These are phyloP conservation scores for Trametes sp. DNA, from an alignment of 1,284 basidiomycete species.

Conservation along the genomic window DNA sequence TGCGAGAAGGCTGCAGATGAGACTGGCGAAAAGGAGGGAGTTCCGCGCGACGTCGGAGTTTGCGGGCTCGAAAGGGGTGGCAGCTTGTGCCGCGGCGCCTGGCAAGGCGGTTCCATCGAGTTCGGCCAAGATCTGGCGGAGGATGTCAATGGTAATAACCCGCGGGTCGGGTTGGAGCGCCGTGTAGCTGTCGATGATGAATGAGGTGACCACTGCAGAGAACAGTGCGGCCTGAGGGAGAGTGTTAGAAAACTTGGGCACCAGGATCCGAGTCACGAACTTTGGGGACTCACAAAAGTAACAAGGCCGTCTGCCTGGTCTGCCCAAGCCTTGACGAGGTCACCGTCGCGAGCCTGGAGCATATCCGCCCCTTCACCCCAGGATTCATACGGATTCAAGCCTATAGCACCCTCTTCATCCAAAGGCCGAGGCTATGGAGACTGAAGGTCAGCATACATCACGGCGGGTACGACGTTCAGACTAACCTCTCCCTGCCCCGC, in stretches of 20 bases:
- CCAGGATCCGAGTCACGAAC: not conserved
- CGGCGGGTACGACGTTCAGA: too few species aligned
- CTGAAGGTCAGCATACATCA: too few species aligned
- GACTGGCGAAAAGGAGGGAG: constrained; percentile 11
- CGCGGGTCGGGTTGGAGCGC: constrained; percentile 1
- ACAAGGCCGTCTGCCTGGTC: constrained; percentile 7
- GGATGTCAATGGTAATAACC: not conserved
- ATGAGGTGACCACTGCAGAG: constrained; percentile 3
- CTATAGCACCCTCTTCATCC: not conserved
- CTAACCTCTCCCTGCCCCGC: too few species aligned
- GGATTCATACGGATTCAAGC: not conserved
- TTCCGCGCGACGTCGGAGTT: constrained; percentile 13
- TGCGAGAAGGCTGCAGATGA: constrained; percentile 23
- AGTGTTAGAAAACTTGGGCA: not conserved
- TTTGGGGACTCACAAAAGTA: not conserved
- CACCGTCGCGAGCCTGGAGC: not conserved
- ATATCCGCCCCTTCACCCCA: not conserved
- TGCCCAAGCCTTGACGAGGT: constrained; percentile 1
- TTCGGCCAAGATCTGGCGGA: constrained; percentile 5
- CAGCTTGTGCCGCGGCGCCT: not conserved
- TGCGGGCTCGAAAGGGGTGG: constrained; percentile 2
- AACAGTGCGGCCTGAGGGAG: constrained; percentile 1
- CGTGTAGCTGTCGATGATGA: constrained; percentile 1
- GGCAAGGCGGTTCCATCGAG: not conserved
- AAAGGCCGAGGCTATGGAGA: too few species aligned